Conservation (phyloP, 352 stramenopile genomes). For the Pythium brassicae region DNA sequence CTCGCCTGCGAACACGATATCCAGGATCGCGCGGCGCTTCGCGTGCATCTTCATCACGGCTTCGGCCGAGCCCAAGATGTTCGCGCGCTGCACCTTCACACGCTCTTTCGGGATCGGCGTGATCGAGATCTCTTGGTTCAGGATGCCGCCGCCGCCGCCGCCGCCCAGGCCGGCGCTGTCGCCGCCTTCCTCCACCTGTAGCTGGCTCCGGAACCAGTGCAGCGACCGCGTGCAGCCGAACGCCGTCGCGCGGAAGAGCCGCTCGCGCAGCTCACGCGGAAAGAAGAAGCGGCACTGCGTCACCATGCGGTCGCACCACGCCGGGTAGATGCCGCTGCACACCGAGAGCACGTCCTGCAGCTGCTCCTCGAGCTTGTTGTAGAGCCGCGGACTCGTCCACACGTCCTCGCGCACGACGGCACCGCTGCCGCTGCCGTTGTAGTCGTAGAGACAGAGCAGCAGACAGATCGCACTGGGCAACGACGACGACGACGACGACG, state of each 20-base stretch:
- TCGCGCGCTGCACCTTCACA: constrained; percentile 75
- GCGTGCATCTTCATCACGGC: constrained; percentile 83
- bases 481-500: constrained; percentile 2
- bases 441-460: constrained; percentile 59
- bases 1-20: constrained; percentile 83
- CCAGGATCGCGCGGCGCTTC: constrained; percentile 77
- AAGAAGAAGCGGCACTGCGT: constrained; percentile 84
- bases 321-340: constrained; percentile 77
- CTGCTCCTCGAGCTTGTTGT: constrained; percentile 77
- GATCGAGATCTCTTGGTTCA: constrained; percentile 81
- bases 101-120: constrained; percentile 81
- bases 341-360: constrained; percentile 81
- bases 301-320: constrained; percentile 73
- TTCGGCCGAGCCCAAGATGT: constrained; percentile 72
- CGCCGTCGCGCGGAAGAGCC: constrained; percentile 68
- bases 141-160: constrained; percentile 31
- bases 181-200: constrained; percentile 46
- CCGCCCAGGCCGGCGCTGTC: constrained; percentile 9
- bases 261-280: constrained; percentile 58
- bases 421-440: constrained; percentile 10
- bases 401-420: constrained; percentile 32
- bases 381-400: constrained; percentile 70
- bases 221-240: constrained; percentile 79
- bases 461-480: constrained; percentile 47
- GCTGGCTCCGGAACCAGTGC: constrained; percentile 73